Base-by-base conservation (phyloP, 441 rosid genomes). In the Daphne laureola region DNA sequence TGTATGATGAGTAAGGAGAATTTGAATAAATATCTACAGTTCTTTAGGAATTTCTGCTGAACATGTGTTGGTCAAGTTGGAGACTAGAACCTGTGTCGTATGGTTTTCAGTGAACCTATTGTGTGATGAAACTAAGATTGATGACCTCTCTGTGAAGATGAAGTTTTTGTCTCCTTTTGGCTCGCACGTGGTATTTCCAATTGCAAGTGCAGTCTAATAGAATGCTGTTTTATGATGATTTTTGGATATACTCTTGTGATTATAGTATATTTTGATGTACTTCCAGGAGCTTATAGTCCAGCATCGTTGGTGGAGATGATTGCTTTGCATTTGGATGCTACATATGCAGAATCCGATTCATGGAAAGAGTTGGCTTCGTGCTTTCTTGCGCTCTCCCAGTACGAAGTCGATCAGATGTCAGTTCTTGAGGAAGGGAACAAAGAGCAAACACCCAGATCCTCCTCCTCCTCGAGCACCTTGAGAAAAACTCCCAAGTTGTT, bases 321-420 rank as follows among this genome's bases (percentile, higher is more conserved):
- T 71, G 87, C 88, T 54, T 65, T 84, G 78, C 96, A 92, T 73
- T 67, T 89, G 68, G 96, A 88, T 65, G 89, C 86, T 59, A 68
- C 74, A 16, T 69, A 47, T 61, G 82, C 76, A 0, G 79, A 71
- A 15, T 59, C 58, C 9, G 53, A 66, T 46, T 66, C 68, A 49
- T 89, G 96, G 96, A 82, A 63, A 75, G 94, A 84, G 71, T 74
- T 92, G 26, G 92, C 94, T 25, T 52, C 52, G 49, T 89, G 96
- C 67, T 82, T 84, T 69, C 63, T 67, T 51, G 46, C 68, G 67
- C 76, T 88, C 57, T 58, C 60, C 54, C 67, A 47, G 17, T 64
- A 38, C 25, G 85, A 84, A 45, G 95, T 86, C 72, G 95, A 84
- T 67, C 62, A 73, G 35, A 49, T 79, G 73, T 91, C 96, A 0